Evolutionary conservation across 2,329 filamentous ascomycete genomes (phyloP).

Genomic region (Fusarium sp.): DNA sequence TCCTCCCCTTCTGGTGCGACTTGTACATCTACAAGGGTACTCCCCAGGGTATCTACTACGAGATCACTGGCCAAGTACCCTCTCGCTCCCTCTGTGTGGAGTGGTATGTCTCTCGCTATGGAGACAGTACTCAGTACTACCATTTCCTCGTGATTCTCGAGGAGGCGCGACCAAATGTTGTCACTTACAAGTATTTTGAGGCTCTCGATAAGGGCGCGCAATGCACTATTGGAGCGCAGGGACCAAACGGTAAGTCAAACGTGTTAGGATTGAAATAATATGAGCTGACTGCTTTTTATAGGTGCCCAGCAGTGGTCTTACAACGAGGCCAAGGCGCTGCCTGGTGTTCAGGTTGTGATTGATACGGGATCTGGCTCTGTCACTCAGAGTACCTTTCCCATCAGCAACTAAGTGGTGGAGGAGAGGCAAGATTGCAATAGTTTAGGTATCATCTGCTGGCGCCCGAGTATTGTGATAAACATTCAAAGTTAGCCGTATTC

Average conservation of each 20-base stretch:
- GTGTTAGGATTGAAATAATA: background rate
- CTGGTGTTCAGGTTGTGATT: conserved; percentile 4
- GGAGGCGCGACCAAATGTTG: conserved; percentile 7
- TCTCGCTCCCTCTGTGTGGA: conserved; percentile 3
- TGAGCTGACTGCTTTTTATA: background rate
- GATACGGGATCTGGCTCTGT: conserved; percentile 4
- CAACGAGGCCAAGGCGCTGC: conserved; percentile 10
- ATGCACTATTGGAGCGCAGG: conserved; percentile 9
- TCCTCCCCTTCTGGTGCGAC: conserved; percentile 11
- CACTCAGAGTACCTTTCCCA: background rate
- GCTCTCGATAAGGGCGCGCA: conserved; percentile 3
- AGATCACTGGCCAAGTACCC: conserved; percentile 1
- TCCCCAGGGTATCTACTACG: conserved; percentile 9
- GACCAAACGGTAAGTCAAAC: conserved; percentile 1
- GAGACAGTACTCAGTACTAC: conserved; percentile 12
- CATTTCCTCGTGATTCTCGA: conserved; percentile 6
- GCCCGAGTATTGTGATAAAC: no score
- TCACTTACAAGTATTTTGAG: conserved; percentile 13
- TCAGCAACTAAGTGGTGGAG: background rate
- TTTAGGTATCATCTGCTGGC: no score
- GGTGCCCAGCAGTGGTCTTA: conserved; percentile 13
- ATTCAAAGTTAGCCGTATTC: no score
- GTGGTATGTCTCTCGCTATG: conserved; percentile 13
- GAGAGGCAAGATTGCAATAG: no score
- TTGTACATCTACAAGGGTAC: conserved; percentile 11